Evolutionary conservation across 2,329 filamentous ascomycete species (phyloP), one percentile per base, ranked within the genome.

Genomic region (Penicillium sp.): DNA sequence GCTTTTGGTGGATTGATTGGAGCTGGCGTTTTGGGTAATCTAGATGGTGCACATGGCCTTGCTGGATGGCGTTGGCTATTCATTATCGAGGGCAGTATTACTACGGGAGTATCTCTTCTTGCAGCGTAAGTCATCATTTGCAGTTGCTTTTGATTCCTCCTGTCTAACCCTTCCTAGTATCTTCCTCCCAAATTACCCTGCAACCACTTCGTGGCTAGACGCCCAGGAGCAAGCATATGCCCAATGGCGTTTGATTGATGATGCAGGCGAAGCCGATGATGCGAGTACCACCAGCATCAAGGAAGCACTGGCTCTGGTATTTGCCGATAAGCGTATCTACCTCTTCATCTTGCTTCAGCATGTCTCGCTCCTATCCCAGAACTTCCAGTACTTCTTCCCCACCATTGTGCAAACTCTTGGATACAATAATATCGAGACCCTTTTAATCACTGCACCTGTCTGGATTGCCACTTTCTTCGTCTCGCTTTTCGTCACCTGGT

Each of bases 361-460:
- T 61, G 71, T 76, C 61, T 75, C 75, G 2, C 78, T 80, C 50
- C 69, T 78, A 46, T 73, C 77, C 0, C 81, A 84, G 63, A 82
- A 80, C 1, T 86, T 87, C 63, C 82, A 85, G 44, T 86, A 86
- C 65, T 87, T 87, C 73, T 87, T 88, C 70, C 85, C 85, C 0
- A 83, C 79, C 0, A 85, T 88, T 40, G 82, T 87, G 1, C 77
- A 83, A 42, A 86, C 83, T 0, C 77, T 88, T 0, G 82, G 83
- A 0, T 88, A 84, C 66, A 75, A 58, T 55, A 69, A 75, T 40
- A 76, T 78, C 25, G 67, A 79, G 31, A 79, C 79, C 0, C 59
- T 81, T 12, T 65, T 81, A 1, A 73, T 81, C 22, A 75, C 74
- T 2, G 77, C 77, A 0, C 78, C 79, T 0, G 81, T 82, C 0